Conservation (phyloP, 1,284 basidiomycete species). For the Coriolopsis trogii region DNA sequence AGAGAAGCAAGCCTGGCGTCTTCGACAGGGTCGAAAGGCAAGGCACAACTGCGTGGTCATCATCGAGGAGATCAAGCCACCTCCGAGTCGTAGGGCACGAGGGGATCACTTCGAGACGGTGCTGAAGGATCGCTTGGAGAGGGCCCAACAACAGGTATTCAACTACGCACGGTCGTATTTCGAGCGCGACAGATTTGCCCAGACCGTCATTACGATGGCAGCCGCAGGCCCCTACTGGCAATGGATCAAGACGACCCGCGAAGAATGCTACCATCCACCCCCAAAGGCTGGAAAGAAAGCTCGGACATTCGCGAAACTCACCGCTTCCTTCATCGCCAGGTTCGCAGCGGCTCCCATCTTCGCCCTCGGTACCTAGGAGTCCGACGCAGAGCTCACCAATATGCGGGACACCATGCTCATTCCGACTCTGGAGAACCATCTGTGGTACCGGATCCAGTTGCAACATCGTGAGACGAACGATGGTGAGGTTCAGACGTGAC, state of each 20-base stretch:
- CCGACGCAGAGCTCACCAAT: background rate
- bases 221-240: background rate
- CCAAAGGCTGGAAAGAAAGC: background rate
- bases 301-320: background rate
- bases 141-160: background rate
- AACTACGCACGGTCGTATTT: background rate
- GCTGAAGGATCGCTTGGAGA: background rate
- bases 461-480: no score
- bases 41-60: background rate
- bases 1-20: background rate
- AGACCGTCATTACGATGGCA: background rate
- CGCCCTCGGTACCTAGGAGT: background rate
- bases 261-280: background rate
- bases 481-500: no score
- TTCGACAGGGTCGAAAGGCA: background rate
- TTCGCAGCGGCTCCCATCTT: background rate
- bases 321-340: background rate
- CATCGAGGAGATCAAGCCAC: background rate
- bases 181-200: background rate
- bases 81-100: background rate
- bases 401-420: background rate
- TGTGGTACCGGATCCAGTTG: background rate
- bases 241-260: background rate
- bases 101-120: background rate
- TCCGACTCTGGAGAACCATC: background rate